These are phyloP conservation scores for Pestalotiopsis sp. DNA, from an alignment of 2,329 filamentous ascomycete species.

Conservation along the genomic window DNA sequence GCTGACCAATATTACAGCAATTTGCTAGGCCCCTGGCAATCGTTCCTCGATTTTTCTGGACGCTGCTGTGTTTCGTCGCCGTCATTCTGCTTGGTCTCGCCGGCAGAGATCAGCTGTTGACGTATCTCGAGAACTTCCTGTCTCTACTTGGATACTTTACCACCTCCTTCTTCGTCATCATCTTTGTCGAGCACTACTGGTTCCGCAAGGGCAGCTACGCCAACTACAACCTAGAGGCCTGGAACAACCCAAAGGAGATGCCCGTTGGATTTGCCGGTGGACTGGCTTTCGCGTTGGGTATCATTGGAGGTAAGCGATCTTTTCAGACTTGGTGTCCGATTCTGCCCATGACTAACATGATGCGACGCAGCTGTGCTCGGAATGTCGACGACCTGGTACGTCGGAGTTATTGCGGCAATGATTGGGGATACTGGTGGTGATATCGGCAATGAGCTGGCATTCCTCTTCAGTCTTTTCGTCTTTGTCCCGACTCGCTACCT, in stretches of 20 bases:
- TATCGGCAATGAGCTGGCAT: conserved; percentile 55
- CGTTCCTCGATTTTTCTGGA: conserved; percentile 52
- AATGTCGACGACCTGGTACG: conserved; percentile 61
- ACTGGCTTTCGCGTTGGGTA: conserved; percentile 46
- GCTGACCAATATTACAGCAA: conserved; percentile 29
- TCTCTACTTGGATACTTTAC: conserved; percentile 53
- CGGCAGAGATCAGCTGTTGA: conserved; percentile 45
- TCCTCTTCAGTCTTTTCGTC: conserved; percentile 49
- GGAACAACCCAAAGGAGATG: conserved; percentile 46
- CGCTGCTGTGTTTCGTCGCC: conserved; percentile 44
- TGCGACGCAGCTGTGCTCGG: conserved; percentile 45
- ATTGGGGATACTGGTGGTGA: conserved; percentile 51
- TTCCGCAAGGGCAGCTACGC: conserved; percentile 45
- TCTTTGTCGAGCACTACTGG: conserved; percentile 50
- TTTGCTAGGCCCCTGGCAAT: conserved; percentile 44
- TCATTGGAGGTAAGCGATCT: conserved; percentile 41
- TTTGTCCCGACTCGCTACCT: conserved; percentile 51
- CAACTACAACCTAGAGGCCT: conserved; percentile 52
- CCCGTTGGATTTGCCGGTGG: conserved; percentile 47
- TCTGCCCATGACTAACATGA: neutral
- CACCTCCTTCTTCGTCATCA: conserved; percentile 50
- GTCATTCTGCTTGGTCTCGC: conserved; percentile 48
- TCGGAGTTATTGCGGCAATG: conserved; percentile 45
- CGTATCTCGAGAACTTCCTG: conserved; percentile 49
- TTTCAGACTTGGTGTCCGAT: conserved; percentile 8